Percentiles rank a stretch among this genome's conserved stretches.
Evolutionary conservation across 306 rosid species (phyloP).

Genomic region (Lablab purpureus): DNA sequence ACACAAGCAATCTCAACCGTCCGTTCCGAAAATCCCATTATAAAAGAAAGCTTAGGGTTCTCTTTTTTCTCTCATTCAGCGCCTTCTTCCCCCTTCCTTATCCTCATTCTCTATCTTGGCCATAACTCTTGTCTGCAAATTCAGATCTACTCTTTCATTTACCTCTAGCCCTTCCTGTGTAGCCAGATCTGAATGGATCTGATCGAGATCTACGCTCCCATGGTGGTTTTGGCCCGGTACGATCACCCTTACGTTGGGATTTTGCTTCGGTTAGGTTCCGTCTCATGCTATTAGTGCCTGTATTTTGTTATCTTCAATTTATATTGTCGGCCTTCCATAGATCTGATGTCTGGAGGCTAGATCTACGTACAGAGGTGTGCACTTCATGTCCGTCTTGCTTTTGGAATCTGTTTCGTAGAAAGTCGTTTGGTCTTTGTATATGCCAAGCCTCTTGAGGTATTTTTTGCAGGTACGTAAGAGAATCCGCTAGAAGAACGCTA

Average conservation of each 20-base stretch:
- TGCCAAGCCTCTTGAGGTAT: conserved; percentile 18
- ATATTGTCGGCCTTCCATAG: neutral
- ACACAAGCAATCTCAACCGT: conserved; percentile 49
- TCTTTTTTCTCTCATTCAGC: neutral
- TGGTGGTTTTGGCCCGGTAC: neutral
- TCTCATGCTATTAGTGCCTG: neutral
- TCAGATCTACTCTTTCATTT: neutral
- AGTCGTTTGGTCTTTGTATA: neutral
- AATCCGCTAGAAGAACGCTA: neutral
- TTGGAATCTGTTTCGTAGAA: conserved; percentile 24
- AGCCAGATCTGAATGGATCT: conserved; percentile 33
- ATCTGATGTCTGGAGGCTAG: neutral
- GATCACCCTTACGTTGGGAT: neutral
- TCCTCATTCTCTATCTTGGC: accelerated
- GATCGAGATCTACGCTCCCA: conserved; percentile 33
- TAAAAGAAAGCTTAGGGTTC: conserved; percentile 38
- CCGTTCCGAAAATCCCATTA: conserved; percentile 12
- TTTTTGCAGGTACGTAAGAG: conserved; percentile 41
- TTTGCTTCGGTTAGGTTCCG: neutral
- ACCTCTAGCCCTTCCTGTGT: accelerated
- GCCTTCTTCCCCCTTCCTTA: neutral
- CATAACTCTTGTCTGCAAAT: too few species aligned
- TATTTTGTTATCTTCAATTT: neutral
- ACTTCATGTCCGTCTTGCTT: neutral
- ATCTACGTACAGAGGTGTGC: conserved; percentile 23